phyloP scores from a whole-genome alignment of 345 rosid genomes.

The Brassica juncea region DNA sequence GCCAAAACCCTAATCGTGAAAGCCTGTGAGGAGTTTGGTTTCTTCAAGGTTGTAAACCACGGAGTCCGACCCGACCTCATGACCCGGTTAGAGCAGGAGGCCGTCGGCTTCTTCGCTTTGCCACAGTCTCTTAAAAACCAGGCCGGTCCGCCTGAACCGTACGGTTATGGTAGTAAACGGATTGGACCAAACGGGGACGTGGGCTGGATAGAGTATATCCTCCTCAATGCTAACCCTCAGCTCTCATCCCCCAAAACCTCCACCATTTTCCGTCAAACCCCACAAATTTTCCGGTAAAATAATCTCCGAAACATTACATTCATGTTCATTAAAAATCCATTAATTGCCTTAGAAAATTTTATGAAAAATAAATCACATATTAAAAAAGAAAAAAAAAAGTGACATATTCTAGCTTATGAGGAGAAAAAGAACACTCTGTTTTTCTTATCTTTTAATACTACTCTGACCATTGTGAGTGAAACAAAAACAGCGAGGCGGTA shows the following conservation, averaged over 20 bases:
- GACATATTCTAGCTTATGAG: not conserved
- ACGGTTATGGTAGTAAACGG: constrained; percentile 77
- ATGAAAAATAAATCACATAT: not conserved
- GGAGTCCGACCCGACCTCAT: constrained; percentile 58
- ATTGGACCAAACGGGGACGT: constrained; percentile 84
- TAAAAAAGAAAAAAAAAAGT: not conserved
- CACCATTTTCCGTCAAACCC: constrained; percentile 50
- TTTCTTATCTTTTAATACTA: not conserved
- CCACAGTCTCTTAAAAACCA: constrained; percentile 70
- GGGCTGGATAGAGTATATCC: constrained; percentile 85
- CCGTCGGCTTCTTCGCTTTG: constrained; percentile 58
- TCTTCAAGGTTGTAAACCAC: constrained; percentile 79
- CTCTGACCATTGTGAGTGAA: constrained; percentile 16
- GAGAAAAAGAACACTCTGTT: not conserved
- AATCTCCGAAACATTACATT: not conserved
- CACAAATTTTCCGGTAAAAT: constrained; percentile 59
- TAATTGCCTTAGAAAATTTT: not conserved
- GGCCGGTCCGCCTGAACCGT: constrained; percentile 86
- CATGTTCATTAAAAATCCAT: not conserved
- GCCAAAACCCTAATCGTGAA: constrained; percentile 54
- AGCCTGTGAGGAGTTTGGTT: constrained; percentile 77
- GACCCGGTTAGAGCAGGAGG: constrained; percentile 57
- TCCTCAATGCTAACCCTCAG: constrained; percentile 57
- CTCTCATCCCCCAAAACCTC: constrained; percentile 43
- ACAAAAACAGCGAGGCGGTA: constrained; percentile 49